These are phyloP conservation scores for Colletotrichum somersetense DNA, from an alignment of 2,329 filamentous ascomycete species.

Conservation along the genomic window DNA sequence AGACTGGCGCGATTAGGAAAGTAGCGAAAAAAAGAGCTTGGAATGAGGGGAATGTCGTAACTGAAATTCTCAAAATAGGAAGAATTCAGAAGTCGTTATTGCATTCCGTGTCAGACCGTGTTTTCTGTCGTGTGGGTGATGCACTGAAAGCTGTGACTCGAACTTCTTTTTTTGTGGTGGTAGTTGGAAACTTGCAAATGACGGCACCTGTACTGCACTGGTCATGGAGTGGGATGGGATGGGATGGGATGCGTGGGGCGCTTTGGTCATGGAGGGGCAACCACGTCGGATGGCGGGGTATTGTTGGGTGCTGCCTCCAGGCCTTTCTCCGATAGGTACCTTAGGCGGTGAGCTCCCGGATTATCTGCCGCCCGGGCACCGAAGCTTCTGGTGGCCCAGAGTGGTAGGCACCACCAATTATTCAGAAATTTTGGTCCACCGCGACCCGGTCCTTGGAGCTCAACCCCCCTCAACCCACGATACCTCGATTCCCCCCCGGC, in stretches of 20 bases:
- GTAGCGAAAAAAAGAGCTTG: background rate
- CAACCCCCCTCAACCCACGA: conserved; percentile 41
- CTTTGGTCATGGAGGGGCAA: conserved; percentile 41
- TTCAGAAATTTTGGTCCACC: conserved; percentile 45
- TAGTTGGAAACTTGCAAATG: conserved; percentile 28
- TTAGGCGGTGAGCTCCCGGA: conserved; percentile 40
- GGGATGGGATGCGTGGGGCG: conserved; percentile 16
- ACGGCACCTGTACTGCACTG: conserved; percentile 39
- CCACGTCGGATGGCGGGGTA: conserved; percentile 38
- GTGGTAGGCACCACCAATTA: conserved; percentile 43
- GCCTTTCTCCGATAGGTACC: conserved; percentile 4
- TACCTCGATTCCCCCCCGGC: conserved; percentile 34
- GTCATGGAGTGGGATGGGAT: conserved; percentile 30
- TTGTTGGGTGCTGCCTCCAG: conserved; percentile 24
- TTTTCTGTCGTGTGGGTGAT: background rate
- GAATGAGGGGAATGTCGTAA: background rate
- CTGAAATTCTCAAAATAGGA: background rate
- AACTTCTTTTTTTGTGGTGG: conserved; percentile 1
- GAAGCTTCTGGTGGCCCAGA: conserved; percentile 41
- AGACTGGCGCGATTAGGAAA: background rate
- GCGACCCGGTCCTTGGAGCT: conserved; percentile 41
- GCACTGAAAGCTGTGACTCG: conserved; percentile 14
- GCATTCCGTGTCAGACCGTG: conserved; percentile 18
- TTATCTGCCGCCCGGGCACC: conserved; percentile 37
- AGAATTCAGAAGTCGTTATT: background rate